Evolutionary conservation across 2,329 filamentous ascomycete species (phyloP).

Genomic region (Daldinia eschscholtzii): DNA sequence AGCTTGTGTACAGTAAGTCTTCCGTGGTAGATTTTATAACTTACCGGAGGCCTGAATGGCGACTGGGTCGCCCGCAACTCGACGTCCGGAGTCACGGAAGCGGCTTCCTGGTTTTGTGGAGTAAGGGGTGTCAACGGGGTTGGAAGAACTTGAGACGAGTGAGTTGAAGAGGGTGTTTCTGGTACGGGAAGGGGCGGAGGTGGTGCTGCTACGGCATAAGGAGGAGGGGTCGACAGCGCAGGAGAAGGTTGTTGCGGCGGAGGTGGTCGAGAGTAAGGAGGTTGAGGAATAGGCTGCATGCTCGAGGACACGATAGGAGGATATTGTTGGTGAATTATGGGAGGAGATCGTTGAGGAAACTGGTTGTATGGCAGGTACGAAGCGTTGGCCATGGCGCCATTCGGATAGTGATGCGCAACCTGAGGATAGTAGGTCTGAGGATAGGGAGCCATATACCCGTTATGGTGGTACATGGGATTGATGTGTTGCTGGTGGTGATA

Average conservation of each 20-base stretch:
- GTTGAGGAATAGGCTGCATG: constrained; percentile 56
- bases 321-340: constrained; percentile 64
- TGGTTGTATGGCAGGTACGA: constrained; percentile 64
- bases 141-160: constrained; percentile 58
- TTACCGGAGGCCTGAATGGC: constrained; percentile 65
- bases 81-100: constrained; percentile 46
- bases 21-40: constrained; percentile 47
- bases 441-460: constrained; percentile 64
- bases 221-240: constrained; percentile 65
- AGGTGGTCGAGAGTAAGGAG: constrained; percentile 60
- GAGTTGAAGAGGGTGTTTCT: constrained; percentile 67
- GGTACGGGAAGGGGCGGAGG: constrained; percentile 57
- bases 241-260: constrained; percentile 61
- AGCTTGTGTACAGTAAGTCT: constrained; percentile 41
- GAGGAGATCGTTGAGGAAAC: constrained; percentile 50
- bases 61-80: constrained; percentile 44
- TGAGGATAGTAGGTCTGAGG: constrained; percentile 64
- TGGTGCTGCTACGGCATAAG: constrained; percentile 60
- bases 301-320: constrained; percentile 62
- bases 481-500: constrained; percentile 60
- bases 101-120: constrained; percentile 55
- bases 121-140: constrained; percentile 63
- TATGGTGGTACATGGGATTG: constrained; percentile 65
- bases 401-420: constrained; percentile 72
- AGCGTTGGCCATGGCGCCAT: constrained; percentile 59